A percentile compares a stretch with the other conserved stretches of the same genome.
These are phyloP conservation scores for Lasiodiplodia theobromae DNA, from an alignment of 2,329 filamentous ascomycete species.

Conservation along the genomic window DNA sequence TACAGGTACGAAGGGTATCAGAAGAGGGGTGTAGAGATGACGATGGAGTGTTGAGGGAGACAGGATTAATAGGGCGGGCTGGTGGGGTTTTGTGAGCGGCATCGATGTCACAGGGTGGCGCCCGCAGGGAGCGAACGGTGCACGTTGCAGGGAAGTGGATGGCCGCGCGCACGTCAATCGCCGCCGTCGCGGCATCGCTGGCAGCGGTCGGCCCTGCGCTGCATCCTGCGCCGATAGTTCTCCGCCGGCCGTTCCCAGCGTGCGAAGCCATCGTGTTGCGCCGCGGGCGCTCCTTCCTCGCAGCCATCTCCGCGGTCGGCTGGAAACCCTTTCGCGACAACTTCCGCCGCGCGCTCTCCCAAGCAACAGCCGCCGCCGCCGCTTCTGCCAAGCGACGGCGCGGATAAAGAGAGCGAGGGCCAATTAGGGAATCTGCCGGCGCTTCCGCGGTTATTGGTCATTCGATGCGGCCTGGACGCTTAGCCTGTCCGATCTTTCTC, in stretches of 20 bases:
- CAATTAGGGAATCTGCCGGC: conserved; percentile 21
- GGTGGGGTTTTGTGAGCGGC: conserved; percentile 30
- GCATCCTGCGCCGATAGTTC: conserved; percentile 16
- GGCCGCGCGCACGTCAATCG: conserved; percentile 27
- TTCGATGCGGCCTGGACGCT: conserved; percentile 7
- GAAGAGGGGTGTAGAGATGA: conserved; percentile 11
- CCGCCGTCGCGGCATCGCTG: conserved; percentile 12
- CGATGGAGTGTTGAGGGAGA: conserved; percentile 11
- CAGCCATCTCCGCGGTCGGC: conserved; percentile 5
- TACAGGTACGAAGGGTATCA: conserved; percentile 10
- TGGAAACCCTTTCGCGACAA: conserved; percentile 25
- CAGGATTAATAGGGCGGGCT: conserved; percentile 26
- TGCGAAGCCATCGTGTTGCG: background rate
- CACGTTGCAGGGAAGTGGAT: conserved; percentile 22
- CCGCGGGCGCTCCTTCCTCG: background rate
- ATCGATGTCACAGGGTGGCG: conserved; percentile 25
- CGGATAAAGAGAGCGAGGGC: conserved; percentile 15
- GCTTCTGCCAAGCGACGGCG: conserved; percentile 12
- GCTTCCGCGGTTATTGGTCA: conserved; percentile 19
- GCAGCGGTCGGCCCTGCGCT: conserved; percentile 7
- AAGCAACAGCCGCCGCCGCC: conserved; percentile 9
- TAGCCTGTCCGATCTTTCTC: conserved; percentile 11
- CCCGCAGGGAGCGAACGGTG: conserved; percentile 22
- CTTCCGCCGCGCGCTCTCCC: background rate
- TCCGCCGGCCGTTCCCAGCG: background rate